Evolutionary conservation across 208 protist genomes (phyloP), one percentile per base, ranked within the genome.

Genomic region (Leishmania turanica): DNA sequence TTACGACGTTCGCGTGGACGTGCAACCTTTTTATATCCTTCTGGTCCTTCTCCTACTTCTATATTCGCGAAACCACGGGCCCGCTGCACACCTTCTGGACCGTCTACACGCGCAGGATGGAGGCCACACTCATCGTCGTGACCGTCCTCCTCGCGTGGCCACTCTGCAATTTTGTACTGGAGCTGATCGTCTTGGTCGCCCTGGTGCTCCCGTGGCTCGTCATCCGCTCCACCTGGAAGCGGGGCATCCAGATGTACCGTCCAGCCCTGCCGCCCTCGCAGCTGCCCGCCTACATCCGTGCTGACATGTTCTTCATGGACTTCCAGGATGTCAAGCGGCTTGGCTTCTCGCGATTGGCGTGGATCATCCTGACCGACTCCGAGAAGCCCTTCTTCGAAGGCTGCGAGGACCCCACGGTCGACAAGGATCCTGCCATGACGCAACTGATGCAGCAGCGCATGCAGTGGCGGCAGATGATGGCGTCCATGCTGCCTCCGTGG

Each of bases 231-330:
- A 80, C 83, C 15, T 93, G 89, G 83, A 93, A 95, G 80, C 79
- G 82, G 2, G 90, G 90, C 5, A 90, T 97, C 60, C 81, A 84
- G 49, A 84, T 87, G 74, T 88, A 92, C 73, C 94, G 94, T 37
- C 94, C 94, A 11, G 86, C 84, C 19, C 83, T 97, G 80, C 92
- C 91, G 34, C 80, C 91, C 19, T 83, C 89, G 68, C 65, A 97
- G 82, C 75, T 96, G 68, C 94, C 94, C n/a, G 89, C 88, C 47
- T 95, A 84, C 74, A 93, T 97, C 60, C 89, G 94, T 7, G 84
- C 88, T 15, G 94, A 97, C 79, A 95, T 95, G 94, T 97, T 96
- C 83, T 96, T 97, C 84, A 95, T 92, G 87, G 94, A 97, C 76
- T 92, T 95, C 72, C 81, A 90, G 27, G 90, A 96, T 56, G 37